Percentiles rank a stretch among this genome's conserved stretches.
Evolutionary conservation across 1,284 basidiomycete species (phyloP).

Genomic region (Puccinia coronata): DNA sequence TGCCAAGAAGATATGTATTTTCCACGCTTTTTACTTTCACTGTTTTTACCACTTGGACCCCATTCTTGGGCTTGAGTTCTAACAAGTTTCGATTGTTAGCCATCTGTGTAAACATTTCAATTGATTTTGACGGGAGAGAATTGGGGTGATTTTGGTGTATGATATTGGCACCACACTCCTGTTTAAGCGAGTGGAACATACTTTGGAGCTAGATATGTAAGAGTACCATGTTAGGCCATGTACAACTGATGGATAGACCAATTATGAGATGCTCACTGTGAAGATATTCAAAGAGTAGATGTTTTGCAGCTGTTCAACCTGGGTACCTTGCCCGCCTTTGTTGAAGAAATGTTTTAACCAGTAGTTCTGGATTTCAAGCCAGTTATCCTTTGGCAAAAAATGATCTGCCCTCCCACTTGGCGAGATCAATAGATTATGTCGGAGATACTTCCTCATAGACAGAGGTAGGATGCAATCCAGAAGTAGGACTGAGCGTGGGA

Average conservation of each 20-base stretch:
- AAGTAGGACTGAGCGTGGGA: background rate
- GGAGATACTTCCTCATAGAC: constrained; percentile 5
- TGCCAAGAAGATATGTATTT: background rate
- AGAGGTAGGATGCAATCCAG: background rate
- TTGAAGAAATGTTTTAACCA: too few relatives aligned
- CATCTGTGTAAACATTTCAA: background rate
- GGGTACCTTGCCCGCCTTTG: background rate
- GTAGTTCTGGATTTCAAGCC: too few relatives aligned
- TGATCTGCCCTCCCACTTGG: background rate
- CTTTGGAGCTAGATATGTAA: background rate
- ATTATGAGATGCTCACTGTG: background rate
- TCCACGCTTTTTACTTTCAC: background rate
- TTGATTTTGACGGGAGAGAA: background rate
- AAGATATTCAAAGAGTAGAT: constrained; percentile 15
- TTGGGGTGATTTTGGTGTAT: background rate
- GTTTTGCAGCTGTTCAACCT: constrained; percentile 1
- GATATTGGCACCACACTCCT: background rate
- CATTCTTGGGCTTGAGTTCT: too few relatives aligned
- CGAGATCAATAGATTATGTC: constrained; percentile 15
- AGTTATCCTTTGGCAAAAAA: constrained; percentile 35
- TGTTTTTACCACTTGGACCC: too few relatives aligned
- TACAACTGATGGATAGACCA: background rate
- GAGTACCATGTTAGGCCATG: background rate
- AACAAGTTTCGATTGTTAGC: background rate
- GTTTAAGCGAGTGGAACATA: background rate